Conservation (phyloP, 1,139 yeast species). For the Yamadazyma buinensis region DNA sequence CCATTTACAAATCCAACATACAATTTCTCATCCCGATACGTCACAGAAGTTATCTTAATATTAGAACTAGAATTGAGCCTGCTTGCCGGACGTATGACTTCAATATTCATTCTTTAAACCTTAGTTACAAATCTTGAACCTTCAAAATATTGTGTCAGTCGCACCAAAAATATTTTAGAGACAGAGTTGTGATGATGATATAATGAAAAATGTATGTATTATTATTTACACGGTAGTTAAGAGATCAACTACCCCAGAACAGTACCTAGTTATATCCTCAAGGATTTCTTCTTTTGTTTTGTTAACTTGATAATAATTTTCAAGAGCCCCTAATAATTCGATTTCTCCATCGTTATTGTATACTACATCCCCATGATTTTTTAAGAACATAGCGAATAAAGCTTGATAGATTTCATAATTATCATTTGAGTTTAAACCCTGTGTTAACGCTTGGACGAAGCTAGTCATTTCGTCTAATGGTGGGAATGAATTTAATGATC, state of each 20-base stretch:
- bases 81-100: conserved; percentile 14
- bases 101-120: conserved; percentile 8
- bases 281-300: conserved; percentile 42
- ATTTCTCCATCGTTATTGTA: conserved; percentile 41
- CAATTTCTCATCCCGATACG: conserved; percentile 17
- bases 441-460: conserved; percentile 63
- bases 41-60: conserved; percentile 23
- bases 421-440: conserved; percentile 52
- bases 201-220: neutral
- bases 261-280: conserved; percentile 72
- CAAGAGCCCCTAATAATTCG: conserved; percentile 40
- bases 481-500: conserved; percentile 66
- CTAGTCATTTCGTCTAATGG: conserved; percentile 61
- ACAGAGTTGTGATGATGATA: neutral
- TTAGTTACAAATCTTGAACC: neutral
- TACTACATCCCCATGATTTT: conserved; percentile 80
- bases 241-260: conserved; percentile 76
- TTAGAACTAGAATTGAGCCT: conserved; percentile 13
- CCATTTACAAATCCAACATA: conserved; percentile 38
- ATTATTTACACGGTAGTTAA: conserved; percentile 28
- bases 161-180: neutral
- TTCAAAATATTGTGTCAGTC: neutral
- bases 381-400: conserved; percentile 68
- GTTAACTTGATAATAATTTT: conserved; percentile 27
- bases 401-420: conserved; percentile 77